Conservation (phyloP, 805 yeast genomes). For the Zygoascus tannicola region DNA sequence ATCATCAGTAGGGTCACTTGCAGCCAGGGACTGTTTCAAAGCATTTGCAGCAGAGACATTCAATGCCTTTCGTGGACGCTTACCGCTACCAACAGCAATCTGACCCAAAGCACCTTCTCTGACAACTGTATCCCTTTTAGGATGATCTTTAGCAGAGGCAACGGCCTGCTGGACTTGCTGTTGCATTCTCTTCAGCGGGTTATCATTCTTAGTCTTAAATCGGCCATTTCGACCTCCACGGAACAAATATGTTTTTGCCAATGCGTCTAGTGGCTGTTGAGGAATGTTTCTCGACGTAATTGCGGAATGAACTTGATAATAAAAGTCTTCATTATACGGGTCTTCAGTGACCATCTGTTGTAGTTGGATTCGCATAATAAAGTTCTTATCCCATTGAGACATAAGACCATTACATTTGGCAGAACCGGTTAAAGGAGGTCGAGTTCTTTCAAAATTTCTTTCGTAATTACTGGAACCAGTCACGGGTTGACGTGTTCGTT, state of each 20-base stretch:
- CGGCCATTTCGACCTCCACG: slow-evolving; percentile 61
- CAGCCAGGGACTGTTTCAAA: slow-evolving; percentile 7
- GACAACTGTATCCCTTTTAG: slow-evolving; percentile 56
- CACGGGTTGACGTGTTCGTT: not conserved
- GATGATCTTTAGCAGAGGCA: slow-evolving; percentile 78
- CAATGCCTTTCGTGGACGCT: slow-evolving; percentile 80
- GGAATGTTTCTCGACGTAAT: slow-evolving; percentile 51
- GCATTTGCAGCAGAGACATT: slow-evolving; percentile 30
- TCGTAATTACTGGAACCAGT: not conserved
- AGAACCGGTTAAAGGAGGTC: slow-evolving; percentile 43
- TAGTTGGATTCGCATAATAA: slow-evolving; percentile 85
- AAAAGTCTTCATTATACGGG: slow-evolving; percentile 94
- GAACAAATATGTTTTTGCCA: slow-evolving; percentile 86
- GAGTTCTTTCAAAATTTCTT: slow-evolving; percentile 23
- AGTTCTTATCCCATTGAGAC: slow-evolving; percentile 96
- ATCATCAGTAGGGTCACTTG: slow-evolving; percentile 11
- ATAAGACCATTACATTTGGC: slow-evolving; percentile 61
- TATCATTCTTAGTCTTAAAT: slow-evolving; percentile 37
- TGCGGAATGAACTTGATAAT: slow-evolving; percentile 83
- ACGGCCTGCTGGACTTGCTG: slow-evolving; percentile 96
- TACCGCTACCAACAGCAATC: slow-evolving; percentile 67
- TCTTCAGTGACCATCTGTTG: slow-evolving; percentile 95
- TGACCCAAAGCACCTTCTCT: slow-evolving; percentile 86
- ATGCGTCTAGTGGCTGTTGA: slow-evolving; percentile 55
- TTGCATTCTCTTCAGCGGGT: slow-evolving; percentile 94